phyloP scores from a whole-genome alignment of 371 early-diverging fungal genomes.

The Actinomucor elegans region DNA sequence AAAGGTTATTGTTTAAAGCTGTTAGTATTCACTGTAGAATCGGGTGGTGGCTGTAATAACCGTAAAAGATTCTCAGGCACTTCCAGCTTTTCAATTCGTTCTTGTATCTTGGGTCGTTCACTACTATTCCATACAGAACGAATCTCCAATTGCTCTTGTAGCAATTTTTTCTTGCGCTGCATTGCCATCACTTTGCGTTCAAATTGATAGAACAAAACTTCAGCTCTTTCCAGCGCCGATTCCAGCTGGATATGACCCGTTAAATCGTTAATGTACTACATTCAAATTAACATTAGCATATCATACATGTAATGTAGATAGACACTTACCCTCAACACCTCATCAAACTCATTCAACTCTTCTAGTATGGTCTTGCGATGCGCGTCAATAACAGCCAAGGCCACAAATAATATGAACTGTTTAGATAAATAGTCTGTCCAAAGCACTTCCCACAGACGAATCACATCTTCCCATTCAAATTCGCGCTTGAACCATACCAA shows the following conservation, averaged over 20 bases:
- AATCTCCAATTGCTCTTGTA: conserved; percentile 29
- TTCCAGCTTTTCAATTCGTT: conserved; percentile 28
- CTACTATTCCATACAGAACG: conserved; percentile 42
- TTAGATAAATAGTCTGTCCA: conserved; percentile 85
- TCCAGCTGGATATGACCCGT: conserved; percentile 75
- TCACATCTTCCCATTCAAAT: conserved; percentile 82
- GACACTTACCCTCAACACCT: conserved; percentile 75
- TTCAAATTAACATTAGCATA: neutral
- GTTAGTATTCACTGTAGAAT: no score
- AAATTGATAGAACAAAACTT: conserved; percentile 77
- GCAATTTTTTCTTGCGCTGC: conserved; percentile 39
- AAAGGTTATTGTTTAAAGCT: no score
- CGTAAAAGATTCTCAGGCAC: conserved; percentile 9
- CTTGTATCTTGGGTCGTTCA: conserved; percentile 25
- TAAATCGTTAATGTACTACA: conserved; percentile 85
- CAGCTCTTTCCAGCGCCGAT: conserved; percentile 76
- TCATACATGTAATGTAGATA: neutral
- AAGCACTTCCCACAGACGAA: conserved; percentile 85
- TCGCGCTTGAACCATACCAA: conserved; percentile 95
- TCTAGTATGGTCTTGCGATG: conserved; percentile 77
- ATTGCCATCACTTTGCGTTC: conserved; percentile 57
- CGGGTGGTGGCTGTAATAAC: neutral
- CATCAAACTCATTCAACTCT: conserved; percentile 81
- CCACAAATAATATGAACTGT: conserved; percentile 86
- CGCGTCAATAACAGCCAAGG: conserved; percentile 84